Evolutionary conservation across 1,139 yeast species (phyloP).

Genomic region (Magnusiomyces tetraspermus): DNA sequence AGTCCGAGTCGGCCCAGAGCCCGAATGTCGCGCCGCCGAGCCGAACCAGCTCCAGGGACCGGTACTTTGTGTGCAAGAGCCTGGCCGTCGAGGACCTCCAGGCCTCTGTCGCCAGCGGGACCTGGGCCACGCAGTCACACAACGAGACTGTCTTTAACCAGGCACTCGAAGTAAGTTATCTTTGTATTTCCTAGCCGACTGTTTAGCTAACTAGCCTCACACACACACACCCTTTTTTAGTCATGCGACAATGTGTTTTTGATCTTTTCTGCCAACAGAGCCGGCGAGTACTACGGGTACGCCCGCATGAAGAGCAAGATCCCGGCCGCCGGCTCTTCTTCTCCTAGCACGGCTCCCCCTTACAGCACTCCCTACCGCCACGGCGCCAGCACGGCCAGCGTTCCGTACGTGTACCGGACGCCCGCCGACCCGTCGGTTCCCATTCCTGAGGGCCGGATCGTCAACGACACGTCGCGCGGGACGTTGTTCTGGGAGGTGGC

Average conservation of each 20-base stretch:
- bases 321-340: neutral
- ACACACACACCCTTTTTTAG: constrained; percentile 9
- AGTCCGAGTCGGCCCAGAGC: neutral
- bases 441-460: constrained; percentile 34
- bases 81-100: constrained; percentile 33
- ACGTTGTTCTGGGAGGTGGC: constrained; percentile 35
- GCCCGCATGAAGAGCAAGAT: constrained; percentile 32
- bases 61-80: constrained; percentile 35
- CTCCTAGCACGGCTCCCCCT: neutral
- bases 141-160: constrained; percentile 31
- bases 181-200: too few relatives aligned
- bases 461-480: constrained; percentile 34
- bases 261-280: constrained; percentile 35
- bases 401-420: constrained; percentile 20
- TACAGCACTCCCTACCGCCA: neutral
- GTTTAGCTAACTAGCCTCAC: too few relatives aligned
- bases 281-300: constrained; percentile 35
- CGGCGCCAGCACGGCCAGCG: too few relatives aligned
- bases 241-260: constrained; percentile 31
- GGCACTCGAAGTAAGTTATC: constrained; percentile 25
- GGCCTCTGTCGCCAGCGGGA: constrained; percentile 28
- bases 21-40: neutral
- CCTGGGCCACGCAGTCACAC: constrained; percentile 37
- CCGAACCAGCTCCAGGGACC: constrained; percentile 16
- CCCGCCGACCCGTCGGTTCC: constrained; percentile 20